Base-by-base conservation (phyloP, 1,139 yeast genomes). In the Sugiyamaella grinbergsii region DNA sequence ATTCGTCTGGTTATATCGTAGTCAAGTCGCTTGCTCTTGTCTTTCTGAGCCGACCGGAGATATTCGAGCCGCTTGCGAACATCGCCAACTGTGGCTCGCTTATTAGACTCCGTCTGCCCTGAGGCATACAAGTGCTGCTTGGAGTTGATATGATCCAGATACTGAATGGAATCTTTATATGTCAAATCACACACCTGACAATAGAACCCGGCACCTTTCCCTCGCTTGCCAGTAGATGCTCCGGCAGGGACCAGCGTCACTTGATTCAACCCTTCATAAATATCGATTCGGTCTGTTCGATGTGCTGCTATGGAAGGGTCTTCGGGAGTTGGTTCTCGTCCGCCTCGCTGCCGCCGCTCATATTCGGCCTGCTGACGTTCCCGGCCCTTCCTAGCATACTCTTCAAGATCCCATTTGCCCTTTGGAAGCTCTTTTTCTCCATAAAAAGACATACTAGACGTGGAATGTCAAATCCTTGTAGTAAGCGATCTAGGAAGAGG, bases 121-220 rank as follows among this genome's bases (percentile, higher is more conserved):
- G 71, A 57, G 7, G 59, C 55, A 31, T 62, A 61, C 45, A 62
- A 50, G 54, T 72, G 77, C 56, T 63, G 71, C 50, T 57, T 83
- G 31, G 90, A 82, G 62, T 88, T 89, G 62, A 89, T 72, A 69
- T 91, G 98, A 63, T 90, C 95, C 4, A 89, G 76, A 64, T 83
- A 83, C 53, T 89, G 85, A 60, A 89, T 71, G 51, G 85, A 85
- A 66, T 91, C 97, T 62, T 88, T 80, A 68, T 80, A 90, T 1
- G 95, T 84, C 57, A 86, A 68, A 59, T 84, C 80, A 66, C 98
- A 91, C 1, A 81, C 71, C 15, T 85, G 87, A 68, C 98, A 91
- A 60, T 81, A 79, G 66, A 90, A 90, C 1, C 96, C 96, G 58
- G 85, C 81, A 15, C 81, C 85, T 58, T 82, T 77, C 42, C 89